These are phyloP conservation scores for Coniferiporia sulphurascens DNA, from an alignment of 1,284 basidiomycete genomes.

Conservation along the genomic window DNA sequence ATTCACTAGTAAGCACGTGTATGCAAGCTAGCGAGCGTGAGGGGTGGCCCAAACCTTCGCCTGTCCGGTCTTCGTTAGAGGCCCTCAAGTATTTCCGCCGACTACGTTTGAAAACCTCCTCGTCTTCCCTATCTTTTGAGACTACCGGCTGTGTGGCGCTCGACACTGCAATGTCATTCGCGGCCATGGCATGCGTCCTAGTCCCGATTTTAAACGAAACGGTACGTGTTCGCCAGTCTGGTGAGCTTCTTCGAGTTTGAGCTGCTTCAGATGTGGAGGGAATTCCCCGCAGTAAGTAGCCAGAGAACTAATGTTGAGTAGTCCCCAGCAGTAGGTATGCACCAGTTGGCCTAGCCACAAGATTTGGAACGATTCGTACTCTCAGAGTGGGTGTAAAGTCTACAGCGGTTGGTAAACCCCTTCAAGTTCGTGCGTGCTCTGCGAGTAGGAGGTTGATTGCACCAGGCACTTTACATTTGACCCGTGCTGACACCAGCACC, in stretches of 20 bases:
- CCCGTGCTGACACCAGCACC: no score
- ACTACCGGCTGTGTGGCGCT: background rate
- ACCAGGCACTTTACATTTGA: no score
- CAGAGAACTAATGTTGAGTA: background rate
- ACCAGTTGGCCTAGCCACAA: no score
- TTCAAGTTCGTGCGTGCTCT: no score
- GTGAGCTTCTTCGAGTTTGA: background rate
- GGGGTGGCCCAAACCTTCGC: conserved; percentile 11
- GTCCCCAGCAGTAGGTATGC: no score
- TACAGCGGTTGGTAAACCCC: no score
- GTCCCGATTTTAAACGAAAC: background rate
- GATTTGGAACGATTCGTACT: no score
- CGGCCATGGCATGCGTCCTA: background rate
- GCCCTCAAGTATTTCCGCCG: conserved; percentile 14
- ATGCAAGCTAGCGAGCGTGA: background rate
- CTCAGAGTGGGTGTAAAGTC: no score
- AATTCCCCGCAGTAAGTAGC: no score
- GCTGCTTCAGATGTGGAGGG: no score
- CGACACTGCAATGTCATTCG: background rate
- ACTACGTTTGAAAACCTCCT: conserved; percentile 11
- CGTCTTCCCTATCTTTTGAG: conserved; percentile 15
- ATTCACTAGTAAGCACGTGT: background rate
- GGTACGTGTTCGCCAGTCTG: background rate
- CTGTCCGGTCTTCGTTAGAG: conserved; percentile 3
- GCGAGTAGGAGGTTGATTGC: no score